These are phyloP conservation scores for Solanum infundibuliforme DNA, from an alignment of 257 asterid genomes.

Conservation along the genomic window DNA sequence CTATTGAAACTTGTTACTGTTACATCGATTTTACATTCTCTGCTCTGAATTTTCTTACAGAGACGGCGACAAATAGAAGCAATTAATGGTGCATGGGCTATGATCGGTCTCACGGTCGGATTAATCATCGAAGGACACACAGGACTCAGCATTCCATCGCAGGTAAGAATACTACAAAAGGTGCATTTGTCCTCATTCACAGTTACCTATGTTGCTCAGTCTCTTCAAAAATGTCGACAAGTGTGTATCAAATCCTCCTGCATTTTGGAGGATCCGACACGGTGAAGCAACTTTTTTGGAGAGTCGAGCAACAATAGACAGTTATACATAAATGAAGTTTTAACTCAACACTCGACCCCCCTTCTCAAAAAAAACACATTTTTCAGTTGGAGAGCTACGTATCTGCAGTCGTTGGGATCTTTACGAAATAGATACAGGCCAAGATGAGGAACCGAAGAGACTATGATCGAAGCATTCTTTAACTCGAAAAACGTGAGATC, in stretches of 20 bases:
- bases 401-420: conserved; percentile 40
- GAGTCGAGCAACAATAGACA: not conserved
- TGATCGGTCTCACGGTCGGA: conserved; percentile 90
- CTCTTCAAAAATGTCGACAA: not conserved
- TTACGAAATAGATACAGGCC: conserved; percentile 26
- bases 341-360: not conserved
- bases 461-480: not conserved
- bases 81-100: conserved; percentile 93
- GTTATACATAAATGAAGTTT: not conserved
- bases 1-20: not conserved
- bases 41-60: conserved; percentile 15
- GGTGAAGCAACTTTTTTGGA: not conserved
- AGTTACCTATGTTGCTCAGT: not conserved
- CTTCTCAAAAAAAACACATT: not conserved
- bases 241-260: not conserved
- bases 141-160: conserved; percentile 58
- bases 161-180: conserved; percentile 27
- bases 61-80: conserved; percentile 68
- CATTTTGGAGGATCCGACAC: not conserved
- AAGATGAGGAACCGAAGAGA: not conserved
- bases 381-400: conserved; percentile 69
- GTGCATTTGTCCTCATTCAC: not conserved
- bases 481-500: not conserved
- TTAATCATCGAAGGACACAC: conserved; percentile 77
- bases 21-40: not conserved